Evolutionary conservation across 345 rosid species (phyloP).

Genomic region (Arabis alpina): DNA sequence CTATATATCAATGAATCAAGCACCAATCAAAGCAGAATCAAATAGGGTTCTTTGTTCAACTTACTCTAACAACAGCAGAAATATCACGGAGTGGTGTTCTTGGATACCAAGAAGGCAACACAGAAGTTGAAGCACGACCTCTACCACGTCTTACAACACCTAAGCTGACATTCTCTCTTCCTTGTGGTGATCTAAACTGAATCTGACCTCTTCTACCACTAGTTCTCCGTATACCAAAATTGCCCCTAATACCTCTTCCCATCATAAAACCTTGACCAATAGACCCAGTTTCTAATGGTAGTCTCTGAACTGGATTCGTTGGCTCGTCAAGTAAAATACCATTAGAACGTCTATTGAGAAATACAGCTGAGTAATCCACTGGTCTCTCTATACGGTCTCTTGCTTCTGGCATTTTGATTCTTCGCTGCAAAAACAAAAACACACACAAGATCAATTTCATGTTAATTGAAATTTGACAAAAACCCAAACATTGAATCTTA

Average conservation of each 20-base stretch:
- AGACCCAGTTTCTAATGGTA: conserved; percentile 14
- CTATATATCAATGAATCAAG: no score
- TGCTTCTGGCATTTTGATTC: conserved; percentile 60
- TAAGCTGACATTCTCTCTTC: conserved; percentile 52
- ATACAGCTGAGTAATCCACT: conserved; percentile 55
- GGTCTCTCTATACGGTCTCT: conserved; percentile 71
- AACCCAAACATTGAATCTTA: no score
- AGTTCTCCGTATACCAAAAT: conserved; percentile 40
- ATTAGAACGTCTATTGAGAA: conserved; percentile 50
- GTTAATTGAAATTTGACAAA: neutral
- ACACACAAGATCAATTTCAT: no score
- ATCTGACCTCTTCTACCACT: conserved; percentile 42
- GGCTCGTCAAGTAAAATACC: conserved; percentile 52
- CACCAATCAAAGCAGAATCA: neutral
- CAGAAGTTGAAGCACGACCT: conserved; percentile 44
- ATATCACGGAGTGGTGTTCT: conserved; percentile 78
- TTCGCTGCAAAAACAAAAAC: conserved; percentile 1
- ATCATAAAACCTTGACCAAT: conserved; percentile 24
- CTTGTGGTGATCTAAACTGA: conserved; percentile 40
- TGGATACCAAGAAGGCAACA: conserved; percentile 87
- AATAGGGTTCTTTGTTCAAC: neutral
- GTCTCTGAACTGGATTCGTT: conserved; percentile 42
- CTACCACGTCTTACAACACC: conserved; percentile 53
- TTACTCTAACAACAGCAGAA: conserved; percentile 66
- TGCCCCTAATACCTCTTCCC: conserved; percentile 44